phyloP scores from a whole-genome alignment of 2,329 filamentous ascomycete genomes.

The Cryphonectria radicalis region DNA sequence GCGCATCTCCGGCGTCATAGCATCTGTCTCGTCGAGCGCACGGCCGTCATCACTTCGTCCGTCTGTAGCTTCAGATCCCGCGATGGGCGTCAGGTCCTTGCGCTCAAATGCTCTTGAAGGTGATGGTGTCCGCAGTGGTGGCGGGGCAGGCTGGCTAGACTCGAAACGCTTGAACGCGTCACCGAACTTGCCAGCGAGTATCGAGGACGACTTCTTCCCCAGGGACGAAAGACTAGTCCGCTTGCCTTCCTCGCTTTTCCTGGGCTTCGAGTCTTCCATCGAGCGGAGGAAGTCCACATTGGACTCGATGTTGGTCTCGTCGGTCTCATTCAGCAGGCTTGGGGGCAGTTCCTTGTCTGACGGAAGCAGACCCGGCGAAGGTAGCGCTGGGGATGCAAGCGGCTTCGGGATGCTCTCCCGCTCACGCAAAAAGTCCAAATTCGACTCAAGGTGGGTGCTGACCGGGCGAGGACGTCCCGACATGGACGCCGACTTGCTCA shows the following conservation, averaged over 20 bases:
- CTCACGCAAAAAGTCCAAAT: slow-evolving; percentile 81
- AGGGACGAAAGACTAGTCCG: slow-evolving; percentile 71
- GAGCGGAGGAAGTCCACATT: slow-evolving; percentile 83
- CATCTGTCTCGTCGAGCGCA: slow-evolving; percentile 67
- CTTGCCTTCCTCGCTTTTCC: slow-evolving; percentile 69
- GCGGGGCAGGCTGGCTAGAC: slow-evolving; percentile 46
- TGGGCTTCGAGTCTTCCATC: slow-evolving; percentile 68
- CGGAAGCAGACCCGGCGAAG: slow-evolving; percentile 39
- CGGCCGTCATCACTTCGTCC: slow-evolving; percentile 69
- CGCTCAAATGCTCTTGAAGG: slow-evolving; percentile 53
- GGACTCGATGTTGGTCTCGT: slow-evolving; percentile 72
- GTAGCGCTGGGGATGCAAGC: slow-evolving; percentile 41
- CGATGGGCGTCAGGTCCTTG: slow-evolving; percentile 69
- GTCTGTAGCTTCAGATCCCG: slow-evolving; percentile 75
- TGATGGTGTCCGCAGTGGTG: slow-evolving; percentile 50
- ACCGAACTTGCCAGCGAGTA: slow-evolving; percentile 86
- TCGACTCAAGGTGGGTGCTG: slow-evolving; percentile 83
- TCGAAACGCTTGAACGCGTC: slow-evolving; percentile 95
- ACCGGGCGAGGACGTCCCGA: slow-evolving; percentile 67
- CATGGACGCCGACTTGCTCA: slow-evolving; percentile 54
- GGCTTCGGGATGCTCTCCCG: slow-evolving; percentile 63
- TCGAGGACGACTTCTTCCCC: slow-evolving; percentile 68
- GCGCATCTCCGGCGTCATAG: slow-evolving; percentile 83
- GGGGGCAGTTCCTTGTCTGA: slow-evolving; percentile 47
- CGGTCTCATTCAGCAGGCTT: slow-evolving; percentile 47